Base-by-base conservation (phyloP, 768 basidiomycete genomes). In the Hygrocybe punicea region DNA sequence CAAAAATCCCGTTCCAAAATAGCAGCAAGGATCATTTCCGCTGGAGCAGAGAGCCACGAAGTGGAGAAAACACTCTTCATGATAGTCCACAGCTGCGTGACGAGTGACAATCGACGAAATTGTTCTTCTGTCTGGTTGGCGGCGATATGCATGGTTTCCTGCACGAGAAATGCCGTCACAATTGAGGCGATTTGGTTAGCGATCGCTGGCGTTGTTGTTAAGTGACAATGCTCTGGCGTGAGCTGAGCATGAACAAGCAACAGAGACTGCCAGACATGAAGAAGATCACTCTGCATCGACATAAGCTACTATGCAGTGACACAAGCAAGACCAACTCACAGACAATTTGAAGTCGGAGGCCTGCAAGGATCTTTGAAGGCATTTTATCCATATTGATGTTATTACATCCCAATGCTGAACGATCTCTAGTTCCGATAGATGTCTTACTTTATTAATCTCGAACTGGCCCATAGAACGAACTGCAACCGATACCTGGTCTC, bases 251-350 rank as follows among this genome's bases (percentile, higher is more conserved):
- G 78, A 16, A 70, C 77, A 23, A 84, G 76, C n/a, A 88, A 68
- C 16, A 87, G 73, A 0, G 80, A 76, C 58, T 81, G 76, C 86
- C 86, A 87, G 1, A 75, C 67, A 42, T 71, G 64, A 4, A 81
- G 46, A 23, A 83, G 67, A 42, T 68, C 67, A 13, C 66, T 58
- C 81, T 83, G 60, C 8, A 13, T 13, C 33, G 8, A 55, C 21
- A 19, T 51, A 10, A 50, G 48, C 21, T 34, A 36, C 11, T 16
- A 10, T 4, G 16, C 24, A 23, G 25, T 47, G 7, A 16, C 39
- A 52, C 5, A 42, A 42, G 16, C 47, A 17, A 36, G 14, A 25
- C 19, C 33, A 25, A 29, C 34, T 33, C 55, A 55, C 51, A 65
- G 68, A 21, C 17, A 58, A 39, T 37, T 7, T 10, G 21, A 19